These are phyloP conservation scores for Vaccinium darrowii DNA, from an alignment of 148 eudicot genomes.

Conservation along the genomic window DNA sequence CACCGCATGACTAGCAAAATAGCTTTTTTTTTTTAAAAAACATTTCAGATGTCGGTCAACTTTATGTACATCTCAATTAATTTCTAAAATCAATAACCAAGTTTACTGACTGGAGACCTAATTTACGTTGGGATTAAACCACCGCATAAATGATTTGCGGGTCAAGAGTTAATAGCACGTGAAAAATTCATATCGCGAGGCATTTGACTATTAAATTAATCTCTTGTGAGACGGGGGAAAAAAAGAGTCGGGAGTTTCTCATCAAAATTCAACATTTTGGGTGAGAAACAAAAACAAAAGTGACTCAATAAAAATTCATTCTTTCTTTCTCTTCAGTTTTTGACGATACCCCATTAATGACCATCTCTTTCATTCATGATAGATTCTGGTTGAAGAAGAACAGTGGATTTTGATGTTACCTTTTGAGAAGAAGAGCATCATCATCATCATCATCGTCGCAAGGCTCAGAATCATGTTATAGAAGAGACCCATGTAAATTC, in stretches of 20 bases:
- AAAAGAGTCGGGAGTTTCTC: neutral
- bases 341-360: neutral
- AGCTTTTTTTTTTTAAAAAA: too few species aligned
- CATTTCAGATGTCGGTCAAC: too few species aligned
- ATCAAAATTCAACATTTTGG: neutral
- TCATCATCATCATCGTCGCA: neutral
- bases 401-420: neutral
- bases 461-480: neutral
- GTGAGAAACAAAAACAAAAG: neutral
- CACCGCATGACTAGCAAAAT: too few species aligned
- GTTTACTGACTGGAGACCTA: too few species aligned
- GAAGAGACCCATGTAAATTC: neutral
- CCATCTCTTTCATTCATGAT: neutral
- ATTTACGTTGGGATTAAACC: too few species aligned
- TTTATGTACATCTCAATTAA: too few species aligned
- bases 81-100: too few species aligned
- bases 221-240: too few species aligned
- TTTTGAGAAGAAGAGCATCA: slow-evolving; percentile 8
- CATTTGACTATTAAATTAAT: too few species aligned
- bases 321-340: neutral
- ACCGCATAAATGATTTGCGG: too few species aligned
- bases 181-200: too few species aligned
- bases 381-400: neutral
- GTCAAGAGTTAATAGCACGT: too few species aligned
- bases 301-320: neutral